Evolutionary conservation across 495 filamentous ascomycete species (phyloP).

Genomic region (Penicillium desertorum): DNA sequence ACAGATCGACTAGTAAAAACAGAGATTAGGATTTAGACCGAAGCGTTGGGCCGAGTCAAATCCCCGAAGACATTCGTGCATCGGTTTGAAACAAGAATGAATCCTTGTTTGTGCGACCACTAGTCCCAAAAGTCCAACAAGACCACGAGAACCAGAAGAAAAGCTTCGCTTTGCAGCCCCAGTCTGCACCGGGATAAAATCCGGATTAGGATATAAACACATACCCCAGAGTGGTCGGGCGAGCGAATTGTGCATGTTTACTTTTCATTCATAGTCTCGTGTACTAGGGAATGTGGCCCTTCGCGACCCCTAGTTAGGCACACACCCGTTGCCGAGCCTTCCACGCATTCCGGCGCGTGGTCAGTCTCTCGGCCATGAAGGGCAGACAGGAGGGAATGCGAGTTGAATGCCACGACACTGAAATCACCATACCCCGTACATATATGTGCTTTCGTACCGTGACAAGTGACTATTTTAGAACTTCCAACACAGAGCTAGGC

Average conservation of each 20-base stretch:
- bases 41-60: constrained; percentile 1
- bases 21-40: constrained; percentile 3
- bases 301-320: constrained; percentile 1
- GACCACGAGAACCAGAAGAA: neutral
- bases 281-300: constrained; percentile 12
- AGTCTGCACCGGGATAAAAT: neutral
- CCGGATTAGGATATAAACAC: neutral
- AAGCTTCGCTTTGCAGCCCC: neutral
- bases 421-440: neutral
- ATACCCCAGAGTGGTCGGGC: constrained; percentile 8
- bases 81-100: constrained; percentile 10
- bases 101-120: constrained; percentile 4
- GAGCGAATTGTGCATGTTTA: neutral
- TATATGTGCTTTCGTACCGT: constrained; percentile 1
- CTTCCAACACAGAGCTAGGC: constrained; percentile 3
- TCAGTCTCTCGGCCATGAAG: neutral
- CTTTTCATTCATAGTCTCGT: neutral
- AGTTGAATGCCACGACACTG: constrained; percentile 4
- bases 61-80: neutral
- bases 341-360: constrained; percentile 14
- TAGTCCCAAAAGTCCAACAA: neutral
- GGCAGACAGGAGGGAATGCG: constrained; percentile 11
- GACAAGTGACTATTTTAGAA: neutral
- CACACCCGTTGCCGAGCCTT: neutral
- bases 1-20: neutral